These are phyloP conservation scores for Umbelopsis ramanniana DNA, from an alignment of 192 early-diverging fungal genomes.

Conservation along the genomic window DNA sequence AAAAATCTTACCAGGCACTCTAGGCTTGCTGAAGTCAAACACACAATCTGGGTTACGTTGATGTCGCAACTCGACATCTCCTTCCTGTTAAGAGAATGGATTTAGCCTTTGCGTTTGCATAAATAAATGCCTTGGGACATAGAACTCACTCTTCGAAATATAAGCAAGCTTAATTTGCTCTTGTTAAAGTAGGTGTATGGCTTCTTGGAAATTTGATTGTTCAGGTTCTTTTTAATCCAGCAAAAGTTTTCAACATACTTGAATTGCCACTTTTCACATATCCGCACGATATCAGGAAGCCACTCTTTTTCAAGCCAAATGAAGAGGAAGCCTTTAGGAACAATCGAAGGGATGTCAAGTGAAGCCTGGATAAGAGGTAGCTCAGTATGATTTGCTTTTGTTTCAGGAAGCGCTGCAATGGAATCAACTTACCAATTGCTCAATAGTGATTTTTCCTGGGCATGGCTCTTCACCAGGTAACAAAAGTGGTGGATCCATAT, in stretches of 20 bases:
- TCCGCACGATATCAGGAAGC: slow-evolving; percentile 75
- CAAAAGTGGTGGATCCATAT: slow-evolving; percentile 90
- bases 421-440: slow-evolving; percentile 56
- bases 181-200: slow-evolving; percentile 81
- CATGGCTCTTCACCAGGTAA: slow-evolving; percentile 61
- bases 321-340: slow-evolving; percentile 86
- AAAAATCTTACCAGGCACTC: slow-evolving; percentile 25
- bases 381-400: not conserved
- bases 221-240: slow-evolving; percentile 86
- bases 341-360: slow-evolving; percentile 62
- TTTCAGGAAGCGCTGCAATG: slow-evolving; percentile 9
- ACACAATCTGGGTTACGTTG: slow-evolving; percentile 93
- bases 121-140: not conserved
- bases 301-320: slow-evolving; percentile 96
- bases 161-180: slow-evolving; percentile 85
- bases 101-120: not conserved
- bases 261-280: slow-evolving; percentile 81
- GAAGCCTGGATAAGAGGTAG: slow-evolving; percentile 30
- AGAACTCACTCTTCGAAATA: slow-evolving; percentile 72
- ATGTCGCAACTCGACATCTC: slow-evolving; percentile 89
- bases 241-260: slow-evolving; percentile 97
- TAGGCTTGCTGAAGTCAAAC: slow-evolving; percentile 93
- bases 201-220: slow-evolving; percentile 78
- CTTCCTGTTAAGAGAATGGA: slow-evolving; percentile 55
- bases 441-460: slow-evolving; percentile 67